These are phyloP conservation scores for Plasmodium relictum DNA, from an alignment of 169 alveolate genomes.

Conservation along the genomic window DNA sequence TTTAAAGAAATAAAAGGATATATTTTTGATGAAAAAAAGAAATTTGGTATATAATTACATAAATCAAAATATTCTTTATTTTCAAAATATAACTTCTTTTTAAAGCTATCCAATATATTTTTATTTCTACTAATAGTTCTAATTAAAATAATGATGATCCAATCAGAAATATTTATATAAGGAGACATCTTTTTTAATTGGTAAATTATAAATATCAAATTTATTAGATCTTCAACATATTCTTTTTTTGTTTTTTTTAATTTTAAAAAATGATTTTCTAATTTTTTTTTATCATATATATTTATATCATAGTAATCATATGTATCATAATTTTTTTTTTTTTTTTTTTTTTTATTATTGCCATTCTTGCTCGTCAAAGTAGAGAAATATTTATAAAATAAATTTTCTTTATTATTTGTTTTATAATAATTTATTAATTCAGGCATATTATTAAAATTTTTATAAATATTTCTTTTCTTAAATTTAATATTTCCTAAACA, in stretches of 20 bases:
- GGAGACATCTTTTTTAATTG: slow-evolving; percentile 63
- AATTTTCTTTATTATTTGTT: neutral
- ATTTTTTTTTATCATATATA: slow-evolving; percentile 53
- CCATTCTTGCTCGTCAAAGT: neutral
- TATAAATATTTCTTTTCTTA: slow-evolving; percentile 4
- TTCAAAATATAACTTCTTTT: slow-evolving; percentile 34
- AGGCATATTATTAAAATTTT: neutral
- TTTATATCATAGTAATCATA: slow-evolving; percentile 58
- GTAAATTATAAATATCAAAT: slow-evolving; percentile 37
- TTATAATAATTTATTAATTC: neutral
- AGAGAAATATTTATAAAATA: slow-evolving; percentile 14
- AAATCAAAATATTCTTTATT: slow-evolving; percentile 54
- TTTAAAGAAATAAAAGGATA: neutral
- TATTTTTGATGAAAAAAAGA: neutral
- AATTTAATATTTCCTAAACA: slow-evolving; percentile 72
- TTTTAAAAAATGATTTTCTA: slow-evolving; percentile 66
- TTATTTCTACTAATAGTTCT: slow-evolving; percentile 52
- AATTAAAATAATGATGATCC: slow-evolving; percentile 18
- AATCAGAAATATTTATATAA: slow-evolving; percentile 36
- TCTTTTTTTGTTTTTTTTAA: slow-evolving; percentile 74
- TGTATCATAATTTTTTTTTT: slow-evolving; percentile 34
- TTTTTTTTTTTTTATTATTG: slow-evolving; percentile 1
- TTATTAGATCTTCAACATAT: slow-evolving; percentile 46
- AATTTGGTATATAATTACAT: slow-evolving; percentile 18
- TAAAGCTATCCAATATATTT: slow-evolving; percentile 24